phyloP scores from a whole-genome alignment of 805 yeast genomes.

The Grigorovia humatica region DNA sequence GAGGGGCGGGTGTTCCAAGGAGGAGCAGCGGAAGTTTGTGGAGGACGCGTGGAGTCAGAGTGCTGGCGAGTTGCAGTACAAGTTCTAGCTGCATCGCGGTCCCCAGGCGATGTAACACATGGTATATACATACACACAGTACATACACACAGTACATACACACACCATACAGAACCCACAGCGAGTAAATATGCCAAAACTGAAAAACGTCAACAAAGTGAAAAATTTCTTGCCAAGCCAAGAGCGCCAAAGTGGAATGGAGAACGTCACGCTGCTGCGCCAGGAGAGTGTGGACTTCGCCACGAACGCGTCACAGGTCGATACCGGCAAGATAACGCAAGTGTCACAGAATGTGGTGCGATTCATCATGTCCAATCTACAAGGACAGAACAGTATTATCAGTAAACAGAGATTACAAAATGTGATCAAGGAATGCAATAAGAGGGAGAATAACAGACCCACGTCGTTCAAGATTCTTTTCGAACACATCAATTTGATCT shows the following conservation, averaged over 20 bases:
- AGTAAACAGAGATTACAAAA: constrained; percentile 13
- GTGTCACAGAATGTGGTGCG: constrained; percentile 18
- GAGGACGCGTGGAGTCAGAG: constrained; percentile 42
- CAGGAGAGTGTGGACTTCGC: no score
- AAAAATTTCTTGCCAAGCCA: no score
- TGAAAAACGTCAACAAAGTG: no score
- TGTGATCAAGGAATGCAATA: constrained; percentile 11
- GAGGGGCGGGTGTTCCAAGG: constrained; percentile 35
- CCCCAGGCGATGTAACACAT: not conserved
- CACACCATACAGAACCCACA: no score
- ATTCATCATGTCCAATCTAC: constrained; percentile 15
- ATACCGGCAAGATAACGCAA: constrained; percentile 4
- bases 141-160: no score
- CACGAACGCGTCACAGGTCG: no score
- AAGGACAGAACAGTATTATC: constrained; percentile 18
- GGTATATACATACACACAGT: no score
- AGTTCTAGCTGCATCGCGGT: not conserved
- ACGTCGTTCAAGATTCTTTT: constrained; percentile 11
- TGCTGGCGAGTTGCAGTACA: constrained; percentile 36
- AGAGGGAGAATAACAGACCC: constrained; percentile 12
- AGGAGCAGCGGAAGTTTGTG: constrained; percentile 36
- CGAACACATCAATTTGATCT: constrained; percentile 10
- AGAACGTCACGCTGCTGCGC: no score
- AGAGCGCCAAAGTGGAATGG: no score
- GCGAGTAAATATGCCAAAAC: no score